Evolutionary conservation across 2,329 filamentous ascomycete species (phyloP), one percentile per base, ranked within the genome.

Genomic region (Scolecobasidium constrictum): DNA sequence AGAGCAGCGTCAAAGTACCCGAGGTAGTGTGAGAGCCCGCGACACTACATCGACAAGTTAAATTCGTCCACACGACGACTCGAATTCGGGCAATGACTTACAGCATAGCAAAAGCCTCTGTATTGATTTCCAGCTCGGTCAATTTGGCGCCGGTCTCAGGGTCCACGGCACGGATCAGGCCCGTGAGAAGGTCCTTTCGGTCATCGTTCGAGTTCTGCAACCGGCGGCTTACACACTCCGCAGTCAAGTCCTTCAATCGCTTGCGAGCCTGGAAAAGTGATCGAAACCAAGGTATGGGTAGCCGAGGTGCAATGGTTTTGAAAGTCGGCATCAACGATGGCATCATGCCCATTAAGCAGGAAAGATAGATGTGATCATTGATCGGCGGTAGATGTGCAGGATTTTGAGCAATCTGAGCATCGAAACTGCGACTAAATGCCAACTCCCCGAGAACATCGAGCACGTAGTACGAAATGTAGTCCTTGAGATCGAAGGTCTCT

Each of bases 391-490:
- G 3, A 3, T 21, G 35, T 6, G 35, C 17, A 2, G 11, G 21
- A 18, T 46, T 16, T 13, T 40, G 40, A 16, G 35, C 13, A 11
- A 34, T 35, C 23, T 43, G 28, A 34, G 40, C 36, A 16, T 35
- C 19, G 36, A 46, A 44, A 6, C 34, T 39, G 2, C 35, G 11
- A 9, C 33, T 21, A 26, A 46, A 46, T 5, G 41, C 44, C 7
- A 44, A 31, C 18, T 46, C 44, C 11, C 44, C 44, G 13, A 46
- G 37, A 9, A 46, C 44, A 22, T 46, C 44, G 19, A 46, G 22
- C 26, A 46, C 41, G 15, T 43, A 46, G 19, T 38, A 44, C 4
- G 34, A n/a, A 2, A 46, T 16, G 35, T 35, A 46, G 15, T 21
- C 20, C 18, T 44, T 46, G 9, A 46, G 19, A 18, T 46, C 22